Percentiles rank a stretch among this genome's conserved stretches.
Conservation (phyloP, 768 basidiomycete genomes). For the Pleurotus tuoliensis region DNA sequence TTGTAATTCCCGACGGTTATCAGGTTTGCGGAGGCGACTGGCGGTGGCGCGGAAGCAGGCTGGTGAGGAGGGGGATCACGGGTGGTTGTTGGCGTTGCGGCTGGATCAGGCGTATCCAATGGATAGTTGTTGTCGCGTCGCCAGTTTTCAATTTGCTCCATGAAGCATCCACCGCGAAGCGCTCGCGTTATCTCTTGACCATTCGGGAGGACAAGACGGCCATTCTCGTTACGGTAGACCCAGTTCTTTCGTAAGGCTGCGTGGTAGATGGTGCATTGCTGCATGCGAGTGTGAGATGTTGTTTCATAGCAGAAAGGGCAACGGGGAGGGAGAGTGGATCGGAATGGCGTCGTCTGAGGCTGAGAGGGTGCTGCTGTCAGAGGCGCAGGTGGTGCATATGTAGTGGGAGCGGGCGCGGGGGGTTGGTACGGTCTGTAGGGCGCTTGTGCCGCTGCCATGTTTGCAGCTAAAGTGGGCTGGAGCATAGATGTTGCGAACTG, state of each 20-base stretch:
- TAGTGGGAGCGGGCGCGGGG: background rate
- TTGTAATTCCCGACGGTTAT: background rate
- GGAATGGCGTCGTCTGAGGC: background rate
- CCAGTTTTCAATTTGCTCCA: slow-evolving; percentile 3
- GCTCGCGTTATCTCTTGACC: background rate
- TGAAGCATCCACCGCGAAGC: background rate
- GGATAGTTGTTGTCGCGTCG: background rate
- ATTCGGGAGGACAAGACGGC: background rate
- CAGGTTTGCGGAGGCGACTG: background rate
- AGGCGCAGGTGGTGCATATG: background rate
- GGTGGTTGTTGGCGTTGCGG: background rate
- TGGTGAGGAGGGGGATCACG: background rate
- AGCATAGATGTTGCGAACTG: background rate
- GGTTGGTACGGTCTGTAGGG: background rate
- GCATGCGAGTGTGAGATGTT: background rate
- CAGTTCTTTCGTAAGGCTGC: background rate
- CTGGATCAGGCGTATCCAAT: background rate
- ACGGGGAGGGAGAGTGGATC: background rate
- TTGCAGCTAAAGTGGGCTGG: background rate
- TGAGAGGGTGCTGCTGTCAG: background rate
- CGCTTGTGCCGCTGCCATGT: background rate
- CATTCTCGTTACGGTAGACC: background rate
- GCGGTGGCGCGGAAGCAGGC: background rate
- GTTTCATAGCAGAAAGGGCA: background rate
- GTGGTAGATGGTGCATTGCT: background rate